Base-by-base conservation (phyloP, 2,329 filamentous ascomycete species). In the Chrysoporthe cubensis region DNA sequence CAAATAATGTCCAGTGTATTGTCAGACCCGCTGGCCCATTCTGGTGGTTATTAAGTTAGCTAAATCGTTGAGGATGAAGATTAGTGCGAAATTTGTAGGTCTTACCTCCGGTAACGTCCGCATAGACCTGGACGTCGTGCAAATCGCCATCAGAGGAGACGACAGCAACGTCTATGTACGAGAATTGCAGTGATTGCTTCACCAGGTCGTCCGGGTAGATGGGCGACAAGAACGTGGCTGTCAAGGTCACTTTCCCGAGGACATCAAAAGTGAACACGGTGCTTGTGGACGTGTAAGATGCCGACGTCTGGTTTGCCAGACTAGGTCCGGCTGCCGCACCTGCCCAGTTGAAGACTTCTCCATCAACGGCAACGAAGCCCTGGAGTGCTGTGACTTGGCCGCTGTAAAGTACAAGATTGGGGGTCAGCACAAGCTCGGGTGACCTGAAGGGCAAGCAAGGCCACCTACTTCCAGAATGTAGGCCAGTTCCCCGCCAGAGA, bases 211-310 rank as follows among this genome's bases (percentile, higher is more conserved):
- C 79, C 0, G 90, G 88, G 21, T 86, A 90, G 18, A 94, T 82
- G 0, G 91, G 90, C 0, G 90, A 92, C 59, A 93, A 76, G 74
- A 94, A 94, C 0, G 87, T 91, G 64, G 90, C 84, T 21, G 84
- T 91, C 81, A 94, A 81, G 66, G 84, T 79, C 8, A 94, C 82
- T 68, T 85, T 84, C 40, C 83, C 83, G 48, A 77, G 88, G 16
- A 90, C 88, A 70, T 88, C 82, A 80, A 92, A 87, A 9, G 84
- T 88, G 76, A 93, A 94, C 34, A 86, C 87, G 73, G 89, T 92
- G 74, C 83, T 85, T 4, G 91, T 93, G 0, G 91, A 90, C 0
- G 91, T 93, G 75, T 93, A 93, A 67, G 88, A 84, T 74, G 88
- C 88, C 0, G 85, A 81, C 2, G 83, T 85, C 76, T 94, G 91